Evolutionary conservation across 495 filamentous ascomycete species (phyloP), one percentile per base, ranked within the genome.

Genomic region (Xylaria palmicola): DNA sequence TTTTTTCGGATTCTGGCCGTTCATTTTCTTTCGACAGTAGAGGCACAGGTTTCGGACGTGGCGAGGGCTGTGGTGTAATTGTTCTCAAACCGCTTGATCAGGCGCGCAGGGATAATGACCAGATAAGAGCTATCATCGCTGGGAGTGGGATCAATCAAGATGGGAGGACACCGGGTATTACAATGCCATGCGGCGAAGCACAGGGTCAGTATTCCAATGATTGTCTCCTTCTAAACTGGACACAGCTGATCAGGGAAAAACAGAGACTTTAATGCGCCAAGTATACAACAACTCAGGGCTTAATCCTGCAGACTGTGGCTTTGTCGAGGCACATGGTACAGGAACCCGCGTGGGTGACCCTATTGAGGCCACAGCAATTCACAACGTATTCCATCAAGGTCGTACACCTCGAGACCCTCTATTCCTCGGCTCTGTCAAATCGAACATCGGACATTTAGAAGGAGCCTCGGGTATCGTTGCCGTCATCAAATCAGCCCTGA

Each of bases 1-100:
- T 96, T 63, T 80, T 95, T 50, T 91, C 88, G 7, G 83, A 85
- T 50, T 90, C 87, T 1, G 77, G 78, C 4, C 74, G 71, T 9
- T 90, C 82, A 40, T 77, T 83, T 59, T 82, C 83, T 0, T 92
- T 88, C 60, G 85, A 88, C 64, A 74, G 76, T 0, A 57, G 72
- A 5, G 89, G 86, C 17, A 79, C 86, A 60, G 89, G 89, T 0
- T 92, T 87, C 66, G 86, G 74, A 0, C 78, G 88, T 15, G 89
- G 79, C 4, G 89, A 92, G 63, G 88, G 81, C 3, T 74, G 86
- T 20, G 81, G 75, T 40, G 77, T 80, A 29, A 53, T 90, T 1
- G 74, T 83, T 19, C 63, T 92, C 22, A 92, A 91, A 70, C 75
- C 73, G 6, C 74, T 90, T 4, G 66, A 72, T n/a, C 79, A 85